Conservation (phyloP, 2,329 filamentous ascomycete genomes). For the Aspergillus phoenicis region DNA sequence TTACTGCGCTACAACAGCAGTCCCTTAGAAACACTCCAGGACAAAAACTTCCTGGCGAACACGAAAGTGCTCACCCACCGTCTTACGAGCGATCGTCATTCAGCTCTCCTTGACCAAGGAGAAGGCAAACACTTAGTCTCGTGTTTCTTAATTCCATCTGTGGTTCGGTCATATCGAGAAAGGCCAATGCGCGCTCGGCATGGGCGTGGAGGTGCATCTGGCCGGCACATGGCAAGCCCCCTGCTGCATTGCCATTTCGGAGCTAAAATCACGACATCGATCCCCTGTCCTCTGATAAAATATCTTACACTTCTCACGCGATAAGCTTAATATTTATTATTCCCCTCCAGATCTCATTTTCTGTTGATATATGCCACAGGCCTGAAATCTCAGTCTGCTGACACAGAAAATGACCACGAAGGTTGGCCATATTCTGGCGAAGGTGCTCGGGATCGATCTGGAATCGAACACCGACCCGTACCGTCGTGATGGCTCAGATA, state of each 20-base stretch:
- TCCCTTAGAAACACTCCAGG: too few species aligned
- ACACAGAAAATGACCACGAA: not conserved
- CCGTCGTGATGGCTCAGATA: not conserved
- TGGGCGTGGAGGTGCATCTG: not conserved
- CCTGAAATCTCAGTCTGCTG: not conserved
- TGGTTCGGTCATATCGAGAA: too few species aligned
- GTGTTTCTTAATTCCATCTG: too few species aligned
- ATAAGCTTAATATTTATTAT: not conserved
- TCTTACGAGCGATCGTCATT: too few species aligned
- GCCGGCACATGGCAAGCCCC: not conserved
- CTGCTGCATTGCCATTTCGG: not conserved
- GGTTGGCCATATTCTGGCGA: not conserved
- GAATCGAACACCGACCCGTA: not conserved
- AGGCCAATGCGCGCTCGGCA: not conserved
- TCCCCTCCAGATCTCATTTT: not conserved
- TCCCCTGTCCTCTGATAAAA: not conserved
- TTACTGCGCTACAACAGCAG: too few species aligned
- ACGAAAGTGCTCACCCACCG: too few species aligned
- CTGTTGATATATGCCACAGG: not conserved
- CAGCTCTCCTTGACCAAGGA: too few species aligned
- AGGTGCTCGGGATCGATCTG: not conserved
- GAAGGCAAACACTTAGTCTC: too few species aligned
- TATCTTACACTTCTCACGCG: not conserved
- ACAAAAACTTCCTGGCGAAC: too few species aligned
- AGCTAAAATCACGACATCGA: slow-evolving; percentile 5